These are phyloP conservation scores for Hypoxylon intermedium DNA, from an alignment of 495 filamentous ascomycete genomes.

Conservation along the genomic window DNA sequence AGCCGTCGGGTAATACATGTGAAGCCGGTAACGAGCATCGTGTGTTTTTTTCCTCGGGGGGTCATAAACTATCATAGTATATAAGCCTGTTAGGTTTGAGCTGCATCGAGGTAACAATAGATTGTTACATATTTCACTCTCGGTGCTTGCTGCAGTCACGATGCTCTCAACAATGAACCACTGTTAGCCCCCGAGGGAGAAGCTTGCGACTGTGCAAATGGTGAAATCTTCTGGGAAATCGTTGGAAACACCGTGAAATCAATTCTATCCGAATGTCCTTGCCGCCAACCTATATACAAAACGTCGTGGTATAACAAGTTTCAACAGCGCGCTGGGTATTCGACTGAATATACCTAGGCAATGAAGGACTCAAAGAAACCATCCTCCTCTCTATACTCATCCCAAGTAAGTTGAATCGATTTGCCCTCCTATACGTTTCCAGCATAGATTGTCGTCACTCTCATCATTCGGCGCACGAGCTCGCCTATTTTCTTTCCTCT, in stretches of 20 bases:
- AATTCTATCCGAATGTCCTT: slow-evolving; percentile 14
- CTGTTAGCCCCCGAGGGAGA: too few species aligned
- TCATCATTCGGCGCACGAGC: not conserved
- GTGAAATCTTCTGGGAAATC: too few species aligned
- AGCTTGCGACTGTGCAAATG: slow-evolving; percentile 10
- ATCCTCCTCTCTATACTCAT: not conserved
- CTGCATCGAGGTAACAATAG: not conserved
- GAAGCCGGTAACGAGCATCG: slow-evolving; percentile 23
- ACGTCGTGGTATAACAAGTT: slow-evolving; percentile 6
- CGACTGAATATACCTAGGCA: not conserved
- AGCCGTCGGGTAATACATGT: slow-evolving; percentile 25
- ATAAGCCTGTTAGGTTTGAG: not conserved
- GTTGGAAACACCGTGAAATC: not conserved
- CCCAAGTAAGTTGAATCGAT: not conserved
- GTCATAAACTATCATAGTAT: not conserved
- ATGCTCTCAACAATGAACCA: not conserved
- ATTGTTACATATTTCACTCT: not conserved
- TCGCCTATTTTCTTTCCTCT: not conserved
- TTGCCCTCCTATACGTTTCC: not conserved
- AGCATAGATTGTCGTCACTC: not conserved
- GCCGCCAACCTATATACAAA: not conserved
- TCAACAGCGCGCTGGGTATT: slow-evolving; percentile 1
- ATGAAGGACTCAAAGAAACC: slow-evolving; percentile 8
- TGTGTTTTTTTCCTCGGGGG: not conserved
- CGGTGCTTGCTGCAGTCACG: not conserved